These are phyloP conservation scores for Moricandia moricandioides DNA, from an alignment of 345 rosid species.

Conservation along the genomic window DNA sequence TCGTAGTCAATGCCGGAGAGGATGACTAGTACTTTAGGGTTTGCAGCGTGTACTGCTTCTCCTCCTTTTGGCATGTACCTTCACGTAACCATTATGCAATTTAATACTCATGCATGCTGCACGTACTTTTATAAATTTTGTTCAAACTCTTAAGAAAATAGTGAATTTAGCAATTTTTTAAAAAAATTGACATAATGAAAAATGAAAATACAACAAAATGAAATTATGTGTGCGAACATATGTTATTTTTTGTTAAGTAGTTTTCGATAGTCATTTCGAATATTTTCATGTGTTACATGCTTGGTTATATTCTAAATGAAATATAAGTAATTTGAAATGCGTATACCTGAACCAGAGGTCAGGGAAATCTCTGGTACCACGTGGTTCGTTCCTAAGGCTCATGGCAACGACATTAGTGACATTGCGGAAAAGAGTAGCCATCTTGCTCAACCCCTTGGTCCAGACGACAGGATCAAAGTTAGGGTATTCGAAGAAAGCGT, in stretches of 20 bases:
- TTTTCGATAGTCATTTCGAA: neutral
- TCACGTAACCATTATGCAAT: neutral
- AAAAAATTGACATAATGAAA: too few relatives aligned
- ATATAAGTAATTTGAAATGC: neutral
- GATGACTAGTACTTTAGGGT: constrained; percentile 75
- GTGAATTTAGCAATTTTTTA: too few relatives aligned
- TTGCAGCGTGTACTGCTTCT: constrained; percentile 81
- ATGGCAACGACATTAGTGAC: constrained; percentile 63
- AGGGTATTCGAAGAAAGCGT: constrained; percentile 81
- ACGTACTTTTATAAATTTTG: too few relatives aligned
- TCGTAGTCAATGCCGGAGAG: constrained; percentile 74
- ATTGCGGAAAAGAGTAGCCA: constrained; percentile 67
- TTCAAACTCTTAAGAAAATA: too few relatives aligned
- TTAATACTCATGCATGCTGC: neutral
- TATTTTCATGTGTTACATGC: neutral
- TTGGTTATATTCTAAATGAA: neutral
- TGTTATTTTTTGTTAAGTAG: neutral
- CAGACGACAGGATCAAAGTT: constrained; percentile 64
- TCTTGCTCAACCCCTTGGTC: constrained; percentile 56
- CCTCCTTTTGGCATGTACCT: constrained; percentile 77
- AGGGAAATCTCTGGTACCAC: constrained; percentile 64
- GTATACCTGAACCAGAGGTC: constrained; percentile 75
- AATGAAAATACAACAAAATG: neutral
- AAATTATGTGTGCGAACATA: too few relatives aligned
- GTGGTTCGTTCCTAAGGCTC: constrained; percentile 84